Evolutionary conservation across 768 basidiomycete species (phyloP).

Genomic region (Crucibulum laeve): DNA sequence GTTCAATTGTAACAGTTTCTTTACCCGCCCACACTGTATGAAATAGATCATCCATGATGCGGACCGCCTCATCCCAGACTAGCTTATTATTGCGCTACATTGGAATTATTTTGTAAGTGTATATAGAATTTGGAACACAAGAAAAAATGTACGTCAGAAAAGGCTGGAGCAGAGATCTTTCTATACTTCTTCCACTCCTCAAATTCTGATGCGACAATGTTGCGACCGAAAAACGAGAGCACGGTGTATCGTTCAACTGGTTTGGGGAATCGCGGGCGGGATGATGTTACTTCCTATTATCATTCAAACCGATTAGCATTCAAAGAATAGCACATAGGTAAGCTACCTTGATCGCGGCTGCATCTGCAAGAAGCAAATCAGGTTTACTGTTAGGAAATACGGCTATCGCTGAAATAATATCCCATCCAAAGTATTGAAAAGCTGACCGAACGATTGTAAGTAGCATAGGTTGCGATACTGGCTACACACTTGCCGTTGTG

Average conservation of each 20-base stretch:
- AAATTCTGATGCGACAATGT: slow-evolving; percentile 63
- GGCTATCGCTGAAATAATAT: slow-evolving; percentile 28
- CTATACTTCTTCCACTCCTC: slow-evolving; percentile 64
- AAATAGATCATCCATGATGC: slow-evolving; percentile 39
- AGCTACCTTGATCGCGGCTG: slow-evolving; percentile 34
- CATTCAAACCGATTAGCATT: too few species aligned
- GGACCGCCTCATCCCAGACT: slow-evolving; percentile 43
- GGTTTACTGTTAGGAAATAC: slow-evolving; percentile 17
- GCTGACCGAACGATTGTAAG: slow-evolving; percentile 10
- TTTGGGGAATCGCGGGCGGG: slow-evolving; percentile 53
- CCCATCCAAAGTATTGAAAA: slow-evolving; percentile 27
- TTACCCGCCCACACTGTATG: slow-evolving; percentile 43
- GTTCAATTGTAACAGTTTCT: slow-evolving; percentile 34
- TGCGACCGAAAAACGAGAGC: slow-evolving; percentile 50
- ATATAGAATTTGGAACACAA: not conserved
- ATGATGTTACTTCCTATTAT: slow-evolving; percentile 52
- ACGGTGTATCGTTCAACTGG: slow-evolving; percentile 40
- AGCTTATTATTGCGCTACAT: slow-evolving; percentile 39
- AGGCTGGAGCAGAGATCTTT: slow-evolving; percentile 60
- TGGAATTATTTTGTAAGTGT: not conserved
- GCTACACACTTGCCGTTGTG: slow-evolving; percentile 20
- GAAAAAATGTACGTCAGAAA: slow-evolving; percentile 47
- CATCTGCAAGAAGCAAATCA: slow-evolving; percentile 31
- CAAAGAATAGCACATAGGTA: too few species aligned
- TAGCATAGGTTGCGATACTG: not conserved